Evolutionary conservation across 2,329 filamentous ascomycete genomes (phyloP).

Genomic region (Bipolaris bicolor): DNA sequence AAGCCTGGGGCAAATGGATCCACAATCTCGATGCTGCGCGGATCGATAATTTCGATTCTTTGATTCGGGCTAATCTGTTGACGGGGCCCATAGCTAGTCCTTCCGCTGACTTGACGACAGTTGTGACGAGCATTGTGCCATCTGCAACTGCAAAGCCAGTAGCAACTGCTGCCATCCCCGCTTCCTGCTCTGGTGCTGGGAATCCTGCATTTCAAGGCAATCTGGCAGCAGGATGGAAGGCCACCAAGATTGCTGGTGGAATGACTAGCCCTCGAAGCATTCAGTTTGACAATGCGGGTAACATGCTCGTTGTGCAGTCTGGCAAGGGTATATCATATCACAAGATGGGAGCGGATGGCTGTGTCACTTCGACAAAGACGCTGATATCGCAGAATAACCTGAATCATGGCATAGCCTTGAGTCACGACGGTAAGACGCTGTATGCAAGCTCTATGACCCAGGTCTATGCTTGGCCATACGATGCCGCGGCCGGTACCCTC

Average conservation of each 20-base stretch:
- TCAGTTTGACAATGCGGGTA: slow-evolving; percentile 40
- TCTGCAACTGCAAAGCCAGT: slow-evolving; percentile 24
- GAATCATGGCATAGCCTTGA: slow-evolving; percentile 60
- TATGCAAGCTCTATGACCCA: slow-evolving; percentile 63
- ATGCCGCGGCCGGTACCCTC: slow-evolving; percentile 56
- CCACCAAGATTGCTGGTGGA: slow-evolving; percentile 40
- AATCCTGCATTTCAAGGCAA: slow-evolving; percentile 29
- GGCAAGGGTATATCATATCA: slow-evolving; percentile 45
- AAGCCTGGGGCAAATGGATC: slow-evolving; percentile 39
- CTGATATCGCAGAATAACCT: slow-evolving; percentile 43
- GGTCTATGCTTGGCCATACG: slow-evolving; percentile 69
- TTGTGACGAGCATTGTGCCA: slow-evolving; percentile 29
- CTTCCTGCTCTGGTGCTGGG: slow-evolving; percentile 39
- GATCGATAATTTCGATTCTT: slow-evolving; percentile 38
- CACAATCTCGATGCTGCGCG: slow-evolving; percentile 42
- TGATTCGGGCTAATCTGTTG: slow-evolving; percentile 41
- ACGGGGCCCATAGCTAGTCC: slow-evolving; percentile 31
- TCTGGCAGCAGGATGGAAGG: slow-evolving; percentile 43
- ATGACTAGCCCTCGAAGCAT: slow-evolving; percentile 42
- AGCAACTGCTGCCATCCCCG: slow-evolving; percentile 34
- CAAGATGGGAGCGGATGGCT: slow-evolving; percentile 36
- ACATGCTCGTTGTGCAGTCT: slow-evolving; percentile 44
- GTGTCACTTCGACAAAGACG: slow-evolving; percentile 41
- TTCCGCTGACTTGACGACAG: slow-evolving; percentile 24
- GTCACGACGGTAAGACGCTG: slow-evolving; percentile 54